Evolutionary conservation across 2,329 filamentous ascomycete genomes (phyloP).

Genomic region (Sordariomycetes sp.): DNA sequence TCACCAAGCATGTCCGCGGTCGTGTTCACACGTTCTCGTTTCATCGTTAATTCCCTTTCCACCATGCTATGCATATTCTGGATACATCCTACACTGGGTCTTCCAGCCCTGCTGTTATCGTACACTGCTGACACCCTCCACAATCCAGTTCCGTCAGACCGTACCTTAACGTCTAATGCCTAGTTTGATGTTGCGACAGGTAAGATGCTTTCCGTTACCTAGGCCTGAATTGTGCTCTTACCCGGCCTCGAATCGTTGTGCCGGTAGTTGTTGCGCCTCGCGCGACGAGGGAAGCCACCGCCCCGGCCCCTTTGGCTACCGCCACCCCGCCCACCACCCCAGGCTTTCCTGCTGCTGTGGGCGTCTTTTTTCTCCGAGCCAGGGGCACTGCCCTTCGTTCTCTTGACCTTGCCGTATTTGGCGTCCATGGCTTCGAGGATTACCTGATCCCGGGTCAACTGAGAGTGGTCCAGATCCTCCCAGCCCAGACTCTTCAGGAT

Average conservation of each 20-base stretch:
- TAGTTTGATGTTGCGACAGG: conserved; percentile 6
- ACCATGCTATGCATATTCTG: background rate
- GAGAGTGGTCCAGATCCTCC: conserved; percentile 47
- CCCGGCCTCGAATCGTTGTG: background rate
- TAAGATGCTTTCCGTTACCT: conserved; percentile 7
- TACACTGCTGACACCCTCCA: background rate
- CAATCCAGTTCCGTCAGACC: background rate
- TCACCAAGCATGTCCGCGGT: background rate
- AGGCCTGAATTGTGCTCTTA: conserved; percentile 5
- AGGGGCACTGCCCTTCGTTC: background rate
- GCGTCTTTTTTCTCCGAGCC: background rate
- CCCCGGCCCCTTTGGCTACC: background rate
- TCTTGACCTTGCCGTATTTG: conserved; percentile 26
- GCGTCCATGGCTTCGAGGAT: conserved; percentile 18
- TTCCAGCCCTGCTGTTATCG: background rate
- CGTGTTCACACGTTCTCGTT: background rate
- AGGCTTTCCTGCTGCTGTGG: conserved; percentile 4
- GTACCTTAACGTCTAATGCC: conserved; percentile 5
- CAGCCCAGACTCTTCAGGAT: conserved; percentile 59
- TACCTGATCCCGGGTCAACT: conserved; percentile 19
- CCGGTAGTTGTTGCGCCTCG: background rate
- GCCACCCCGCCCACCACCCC: background rate
- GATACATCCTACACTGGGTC: background rate
- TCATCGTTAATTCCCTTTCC: background rate
- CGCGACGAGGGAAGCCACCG: background rate